Evolutionary conservation across 768 basidiomycete genomes (phyloP), one percentile per base, ranked within the genome.

Genomic region (Mycena rosella): DNA sequence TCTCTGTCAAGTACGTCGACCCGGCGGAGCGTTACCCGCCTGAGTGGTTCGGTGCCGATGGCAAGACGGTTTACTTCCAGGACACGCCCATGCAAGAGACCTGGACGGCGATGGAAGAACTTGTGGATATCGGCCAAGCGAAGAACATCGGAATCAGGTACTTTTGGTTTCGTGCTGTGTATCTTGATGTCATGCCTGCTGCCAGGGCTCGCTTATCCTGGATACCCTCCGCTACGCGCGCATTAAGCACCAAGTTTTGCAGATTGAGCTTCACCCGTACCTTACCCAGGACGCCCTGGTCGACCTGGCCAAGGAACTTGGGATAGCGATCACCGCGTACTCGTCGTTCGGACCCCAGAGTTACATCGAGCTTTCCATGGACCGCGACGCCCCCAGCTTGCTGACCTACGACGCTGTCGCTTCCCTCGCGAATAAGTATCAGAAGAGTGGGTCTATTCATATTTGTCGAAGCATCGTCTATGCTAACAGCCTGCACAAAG

Each of bases 111-210:
- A 87, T 97, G 89, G 96, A 97, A 78, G 83, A 85, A 67, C 86
- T 96, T 24, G 90, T 91, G 52, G 91, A 93, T 69, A 84, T 85
- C 48, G 90, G 90, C 10, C 76, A 90, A 44, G 87, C 83, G 13
- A 93, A 88, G 83, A 92, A 95, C 75, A 94, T 96, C 71, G 96
- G 94, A 63, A 74, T 94, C 70, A 90, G 89, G 91, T 88, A 71
- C 77, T 71, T 36, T 3, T 22, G 24, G 45, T 45, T 30, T 26
- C 38, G 7, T 8, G 52, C n/a, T 63, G 40, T 48, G 17, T 44
- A 3, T 22, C 53, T 44, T 36, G 26, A 29, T n/a, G 40, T 30
- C 42, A 63, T 40, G 47, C 24, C 56, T 69, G 36, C 82, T 90
- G 87, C 81, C 85, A 87, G 71, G 92, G 92, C 11, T 83, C 87